phyloP scores from a whole-genome alignment of 2,329 filamentous ascomycete species.

The Claviceps pazoutovae region DNA sequence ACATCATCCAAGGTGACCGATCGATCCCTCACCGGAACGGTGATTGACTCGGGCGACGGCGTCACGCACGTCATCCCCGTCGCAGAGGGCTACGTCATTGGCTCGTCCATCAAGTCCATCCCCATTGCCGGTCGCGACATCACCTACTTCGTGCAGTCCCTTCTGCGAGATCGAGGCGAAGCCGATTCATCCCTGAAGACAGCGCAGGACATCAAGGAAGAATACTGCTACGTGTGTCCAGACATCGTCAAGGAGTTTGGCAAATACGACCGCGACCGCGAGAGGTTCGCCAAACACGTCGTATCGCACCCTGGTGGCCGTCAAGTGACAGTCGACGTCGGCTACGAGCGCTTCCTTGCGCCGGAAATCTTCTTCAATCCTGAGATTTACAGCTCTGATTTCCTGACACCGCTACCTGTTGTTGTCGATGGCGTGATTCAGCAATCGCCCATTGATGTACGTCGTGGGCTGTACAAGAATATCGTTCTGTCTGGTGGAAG shows the following conservation, averaged over 20 bases:
- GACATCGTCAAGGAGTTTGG: slow-evolving; percentile 98
- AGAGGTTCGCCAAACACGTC: slow-evolving; percentile 79
- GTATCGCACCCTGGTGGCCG: slow-evolving; percentile 78
- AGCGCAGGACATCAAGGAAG: slow-evolving; percentile 95
- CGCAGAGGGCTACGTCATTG: slow-evolving; percentile 96
- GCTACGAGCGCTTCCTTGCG: slow-evolving; percentile 94
- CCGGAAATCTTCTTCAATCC: slow-evolving; percentile 99
- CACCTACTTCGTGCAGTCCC: slow-evolving; percentile 94
- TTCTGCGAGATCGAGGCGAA: slow-evolving; percentile 91
- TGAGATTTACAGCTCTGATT: slow-evolving; percentile 98
- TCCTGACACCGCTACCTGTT: slow-evolving; percentile 82
- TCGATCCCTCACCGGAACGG: slow-evolving; percentile 87
- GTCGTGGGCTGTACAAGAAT: slow-evolving; percentile 97
- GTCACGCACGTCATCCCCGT: slow-evolving; percentile 98
- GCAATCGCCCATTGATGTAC: slow-evolving; percentile 92
- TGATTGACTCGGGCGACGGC: slow-evolving; percentile 97
- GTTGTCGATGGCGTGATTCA: slow-evolving; percentile 97
- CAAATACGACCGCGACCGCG: slow-evolving; percentile 84
- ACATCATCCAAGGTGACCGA: slow-evolving; percentile 97
- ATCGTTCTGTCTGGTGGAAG: slow-evolving; percentile 96
- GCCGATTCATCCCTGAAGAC: slow-evolving; percentile 95
- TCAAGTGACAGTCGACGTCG: slow-evolving; percentile 76
- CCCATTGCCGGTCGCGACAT: slow-evolving; percentile 96
- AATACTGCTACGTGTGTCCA: slow-evolving; percentile 95
- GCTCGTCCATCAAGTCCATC: slow-evolving; percentile 97